Percentiles rank a stretch among this genome's conserved stretches.
These are phyloP conservation scores for Microcyclosporella mali DNA, from an alignment of 2,329 filamentous ascomycete species.

Conservation along the genomic window DNA sequence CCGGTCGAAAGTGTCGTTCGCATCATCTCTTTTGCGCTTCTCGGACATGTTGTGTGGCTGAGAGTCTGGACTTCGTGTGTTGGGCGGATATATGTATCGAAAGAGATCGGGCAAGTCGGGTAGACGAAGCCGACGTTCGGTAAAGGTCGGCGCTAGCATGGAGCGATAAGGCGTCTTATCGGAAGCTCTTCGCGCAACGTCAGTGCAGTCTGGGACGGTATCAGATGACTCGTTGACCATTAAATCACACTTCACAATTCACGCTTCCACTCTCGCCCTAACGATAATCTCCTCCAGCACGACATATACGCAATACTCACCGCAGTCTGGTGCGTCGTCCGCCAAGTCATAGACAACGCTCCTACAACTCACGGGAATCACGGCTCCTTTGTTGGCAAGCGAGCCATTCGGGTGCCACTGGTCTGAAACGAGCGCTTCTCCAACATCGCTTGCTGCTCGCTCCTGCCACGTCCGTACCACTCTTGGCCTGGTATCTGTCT, in stretches of 20 bases:
- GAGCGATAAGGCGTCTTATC: no score
- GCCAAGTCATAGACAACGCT: neutral
- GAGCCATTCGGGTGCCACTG: slow-evolving; percentile 8
- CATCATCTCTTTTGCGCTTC: slow-evolving; percentile 18
- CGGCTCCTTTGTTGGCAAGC: slow-evolving; percentile 13
- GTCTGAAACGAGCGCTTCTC: slow-evolving; percentile 14
- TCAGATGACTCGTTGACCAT: slow-evolving; percentile 1
- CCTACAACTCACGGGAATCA: neutral
- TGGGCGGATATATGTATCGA: neutral
- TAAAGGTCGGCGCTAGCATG: neutral
- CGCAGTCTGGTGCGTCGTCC: neutral
- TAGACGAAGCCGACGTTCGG: no score
- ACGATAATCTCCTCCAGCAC: no score
- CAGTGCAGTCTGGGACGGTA: neutral
- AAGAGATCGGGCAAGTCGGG: no score
- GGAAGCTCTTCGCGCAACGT: neutral
- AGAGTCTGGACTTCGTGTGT: neutral
- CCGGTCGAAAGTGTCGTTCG: slow-evolving; percentile 7
- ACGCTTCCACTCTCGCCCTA: no score
- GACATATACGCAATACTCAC: no score
- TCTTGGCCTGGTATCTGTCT: neutral
- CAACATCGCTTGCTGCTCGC: neutral
- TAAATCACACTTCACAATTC: neutral
- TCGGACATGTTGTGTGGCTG: slow-evolving; percentile 15
- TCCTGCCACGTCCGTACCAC: neutral